Evolutionary conservation across 495 filamentous ascomycete genomes (phyloP), one percentile per base, ranked within the genome.

Genomic region (Tuber brumale): DNA sequence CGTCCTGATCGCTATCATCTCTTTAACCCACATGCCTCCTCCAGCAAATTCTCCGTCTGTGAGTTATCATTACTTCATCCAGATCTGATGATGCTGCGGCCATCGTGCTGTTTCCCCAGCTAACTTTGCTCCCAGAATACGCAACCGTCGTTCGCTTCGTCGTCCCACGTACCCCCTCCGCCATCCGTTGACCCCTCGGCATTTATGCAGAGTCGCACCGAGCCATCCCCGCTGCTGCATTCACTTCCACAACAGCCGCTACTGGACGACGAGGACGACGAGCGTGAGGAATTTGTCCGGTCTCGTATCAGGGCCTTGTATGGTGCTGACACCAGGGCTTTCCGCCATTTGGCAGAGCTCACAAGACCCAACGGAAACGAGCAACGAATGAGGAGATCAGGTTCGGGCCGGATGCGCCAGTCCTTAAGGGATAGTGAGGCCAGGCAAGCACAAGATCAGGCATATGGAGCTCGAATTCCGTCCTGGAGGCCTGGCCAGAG

Each of bases 31-130:
- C 75, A 82, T 82, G 81, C 81, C 81, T 74, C 75, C 81, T 82
- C 81, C 81, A 76, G 81, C 76, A 76, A 82, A 80, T 70, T 75
- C 81, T 45, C 81, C 81, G 41, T 80, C 77, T 70, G 81, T 82
- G 82, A 80, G 76, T 74, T 76, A 74, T 69, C 69, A 51, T 70
- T 71, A 76, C 57, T 79, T 45, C 42, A 45, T 75, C 70, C 72
- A 70, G 31, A 75, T 80, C 57, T 19, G 61, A 70, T 72, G 72
- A 46, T 73, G 76, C 18, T 79, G 45, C n/a, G 70, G 70, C 35
- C 42, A 46, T 71, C 57, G 45, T 66, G 27, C 69, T 72, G 71
- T 70, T 74, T 51, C 57, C 45, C 39, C 66, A 57, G 70, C 78
- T 80, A 70, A 80, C 78, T 71, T 69, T 69, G 70, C 70, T 79